These are phyloP conservation scores for Lactuca sativa DNA, from an alignment of 129 eudicot genomes.

Conservation along the genomic window DNA sequence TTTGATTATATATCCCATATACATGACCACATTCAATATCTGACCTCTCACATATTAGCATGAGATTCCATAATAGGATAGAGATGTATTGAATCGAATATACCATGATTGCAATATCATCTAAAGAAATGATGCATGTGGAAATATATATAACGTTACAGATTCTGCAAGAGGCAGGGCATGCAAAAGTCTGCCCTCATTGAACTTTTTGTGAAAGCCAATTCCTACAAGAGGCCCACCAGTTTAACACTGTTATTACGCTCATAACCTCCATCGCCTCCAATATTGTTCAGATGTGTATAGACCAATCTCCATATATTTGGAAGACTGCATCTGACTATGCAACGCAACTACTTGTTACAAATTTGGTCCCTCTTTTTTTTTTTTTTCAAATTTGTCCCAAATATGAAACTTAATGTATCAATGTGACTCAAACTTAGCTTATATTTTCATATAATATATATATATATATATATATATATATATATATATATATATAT, in stretches of 20 bases:
- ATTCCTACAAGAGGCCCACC: not conserved
- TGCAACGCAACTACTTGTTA: too few relatives aligned
- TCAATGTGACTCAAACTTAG: too few relatives aligned
- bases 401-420: too few relatives aligned
- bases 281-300: not conserved
- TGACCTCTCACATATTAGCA: not conserved
- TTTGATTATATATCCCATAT: constrained; percentile 9
- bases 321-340: too few relatives aligned
- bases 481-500: too few relatives aligned
- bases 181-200: not conserved
- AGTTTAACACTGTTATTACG: too few relatives aligned
- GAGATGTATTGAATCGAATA: not conserved
- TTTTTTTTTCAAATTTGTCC: too few relatives aligned
- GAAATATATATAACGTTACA: not conserved
- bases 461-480: too few relatives aligned
- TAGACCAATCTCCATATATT: too few relatives aligned
- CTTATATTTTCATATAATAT: too few relatives aligned
- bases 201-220: not conserved
- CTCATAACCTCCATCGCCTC: not conserved
- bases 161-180: too few relatives aligned
- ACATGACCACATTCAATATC: constrained; percentile 13
- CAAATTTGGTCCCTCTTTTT: too few relatives aligned
- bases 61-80: not conserved
- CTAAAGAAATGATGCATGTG: not conserved
- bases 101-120: not conserved